Conservation (phyloP, 176 grass and related monocot genomes). For the Alloteropsis semialata region DNA sequence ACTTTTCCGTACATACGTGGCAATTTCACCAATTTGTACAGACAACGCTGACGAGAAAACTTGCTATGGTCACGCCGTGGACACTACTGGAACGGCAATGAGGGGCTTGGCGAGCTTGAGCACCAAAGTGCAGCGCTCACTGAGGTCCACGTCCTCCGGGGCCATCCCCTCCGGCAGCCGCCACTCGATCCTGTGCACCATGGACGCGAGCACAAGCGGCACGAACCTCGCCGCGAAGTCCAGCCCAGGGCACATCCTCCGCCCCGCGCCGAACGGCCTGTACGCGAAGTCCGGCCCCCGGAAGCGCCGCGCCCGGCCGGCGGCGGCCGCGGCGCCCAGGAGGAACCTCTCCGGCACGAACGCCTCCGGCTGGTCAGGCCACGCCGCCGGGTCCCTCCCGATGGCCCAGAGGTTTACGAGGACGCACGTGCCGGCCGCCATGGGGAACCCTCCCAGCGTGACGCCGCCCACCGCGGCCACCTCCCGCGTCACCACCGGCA, state of each 20-base stretch:
- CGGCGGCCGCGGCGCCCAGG: background rate
- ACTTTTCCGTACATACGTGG: too few species aligned
- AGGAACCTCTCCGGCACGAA: constrained; percentile 24
- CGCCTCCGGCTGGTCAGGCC: background rate
- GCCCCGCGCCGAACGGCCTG: background rate
- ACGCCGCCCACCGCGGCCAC: background rate
- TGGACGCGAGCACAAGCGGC: background rate
- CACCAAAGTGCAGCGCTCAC: background rate
- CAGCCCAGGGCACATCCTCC: background rate
- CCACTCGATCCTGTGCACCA: background rate
- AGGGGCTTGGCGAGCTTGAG: background rate
- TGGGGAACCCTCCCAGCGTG: background rate
- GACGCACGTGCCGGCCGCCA: background rate
- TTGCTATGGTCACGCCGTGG: background rate
- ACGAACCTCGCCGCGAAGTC: background rate
- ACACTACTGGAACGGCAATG: background rate
- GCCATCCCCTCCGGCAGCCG: background rate
- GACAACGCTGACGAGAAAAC: too few species aligned
- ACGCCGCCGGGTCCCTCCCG: background rate
- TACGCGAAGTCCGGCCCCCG: background rate
- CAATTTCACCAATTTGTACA: too few species aligned
- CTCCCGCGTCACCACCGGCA: background rate
- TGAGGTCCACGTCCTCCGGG: background rate
- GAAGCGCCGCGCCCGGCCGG: background rate
- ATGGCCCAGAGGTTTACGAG: constrained; percentile 13